A percentile compares a stretch with the other conserved stretches of the same genome.
These are phyloP conservation scores for Nakazawaea populi DNA, from an alignment of 805 yeast genomes.

Conservation along the genomic window DNA sequence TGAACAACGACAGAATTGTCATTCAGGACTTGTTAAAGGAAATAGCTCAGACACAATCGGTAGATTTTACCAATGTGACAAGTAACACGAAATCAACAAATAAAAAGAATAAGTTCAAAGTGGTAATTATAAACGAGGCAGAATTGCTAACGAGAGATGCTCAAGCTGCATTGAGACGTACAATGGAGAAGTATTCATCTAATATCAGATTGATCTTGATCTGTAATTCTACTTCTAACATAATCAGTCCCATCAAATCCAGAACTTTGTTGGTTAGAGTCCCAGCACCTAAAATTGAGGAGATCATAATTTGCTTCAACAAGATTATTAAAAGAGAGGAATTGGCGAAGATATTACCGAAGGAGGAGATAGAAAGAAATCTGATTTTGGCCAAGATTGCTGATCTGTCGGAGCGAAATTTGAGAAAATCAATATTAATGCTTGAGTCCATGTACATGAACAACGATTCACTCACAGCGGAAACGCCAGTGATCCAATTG, in stretches of 20 bases:
- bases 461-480: conserved; percentile 41
- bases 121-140: conserved; percentile 87
- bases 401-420: conserved; percentile 54
- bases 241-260: conserved; percentile 90
- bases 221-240: conserved; percentile 85
- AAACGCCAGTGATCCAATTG: conserved; percentile 55
- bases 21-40: conserved; percentile 92
- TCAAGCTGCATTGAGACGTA: conserved; percentile 90
- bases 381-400: conserved; percentile 47
- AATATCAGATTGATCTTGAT: conserved; percentile 80
- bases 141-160: conserved; percentile 88
- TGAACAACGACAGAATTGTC: conserved; percentile 90
- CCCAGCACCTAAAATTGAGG: conserved; percentile 67
- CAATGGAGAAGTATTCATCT: conserved; percentile 91
- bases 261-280: conserved; percentile 86
- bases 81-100: conserved; percentile 4
- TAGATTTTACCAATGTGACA: conserved; percentile 59
- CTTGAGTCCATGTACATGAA: conserved; percentile 80
- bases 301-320: conserved; percentile 49
- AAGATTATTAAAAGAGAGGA: conserved; percentile 55
- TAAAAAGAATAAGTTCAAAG: conserved; percentile 54
- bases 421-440: conserved; percentile 71
- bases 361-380: conserved; percentile 27
- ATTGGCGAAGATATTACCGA: conserved; percentile 24
- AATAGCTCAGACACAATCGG: conserved; percentile 91